Percentiles rank a stretch among this genome's conserved stretches.
Conservation (phyloP, 495 filamentous ascomycete genomes). For the Xylaria grammica region DNA sequence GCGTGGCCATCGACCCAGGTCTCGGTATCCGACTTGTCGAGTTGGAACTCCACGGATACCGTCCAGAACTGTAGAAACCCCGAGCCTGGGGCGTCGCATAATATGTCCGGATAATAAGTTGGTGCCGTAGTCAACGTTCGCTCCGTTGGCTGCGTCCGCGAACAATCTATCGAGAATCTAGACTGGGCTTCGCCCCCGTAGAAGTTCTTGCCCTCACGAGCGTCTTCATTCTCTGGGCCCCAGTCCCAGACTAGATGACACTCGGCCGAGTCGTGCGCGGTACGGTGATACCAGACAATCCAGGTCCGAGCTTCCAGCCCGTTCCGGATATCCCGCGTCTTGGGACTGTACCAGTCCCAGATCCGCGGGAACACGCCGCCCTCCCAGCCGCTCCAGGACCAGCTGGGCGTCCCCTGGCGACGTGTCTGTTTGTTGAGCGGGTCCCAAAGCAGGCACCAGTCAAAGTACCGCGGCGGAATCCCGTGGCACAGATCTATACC, state of each 20-base stretch:
- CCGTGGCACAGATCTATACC: slow-evolving; percentile 28
- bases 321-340: slow-evolving; percentile 17
- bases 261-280: slow-evolving; percentile 9
- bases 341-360: slow-evolving; percentile 27
- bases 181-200: neutral
- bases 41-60: slow-evolving; percentile 6
- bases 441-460: slow-evolving; percentile 34
- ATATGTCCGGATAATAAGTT: slow-evolving; percentile 12
- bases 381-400: slow-evolving; percentile 31
- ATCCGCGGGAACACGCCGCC: slow-evolving; percentile 19
- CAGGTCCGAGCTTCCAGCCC: slow-evolving; percentile 22
- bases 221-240: neutral
- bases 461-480: slow-evolving; percentile 25
- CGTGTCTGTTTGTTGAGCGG: slow-evolving; percentile 11
- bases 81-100: slow-evolving; percentile 7
- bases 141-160: neutral
- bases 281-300: slow-evolving; percentile 29
- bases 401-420: slow-evolving; percentile 23
- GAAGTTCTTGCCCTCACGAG: neutral
- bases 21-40: slow-evolving; percentile 1
- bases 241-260: neutral
- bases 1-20: neutral
- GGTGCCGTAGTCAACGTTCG: neutral
- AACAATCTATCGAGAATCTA: slow-evolving; percentile 2
- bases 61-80: slow-evolving; percentile 26